A percentile compares a stretch with the other conserved stretches of the same genome.
phyloP scores from a whole-genome alignment of 805 yeast genomes.

The Hanseniaspora occidentalis region DNA sequence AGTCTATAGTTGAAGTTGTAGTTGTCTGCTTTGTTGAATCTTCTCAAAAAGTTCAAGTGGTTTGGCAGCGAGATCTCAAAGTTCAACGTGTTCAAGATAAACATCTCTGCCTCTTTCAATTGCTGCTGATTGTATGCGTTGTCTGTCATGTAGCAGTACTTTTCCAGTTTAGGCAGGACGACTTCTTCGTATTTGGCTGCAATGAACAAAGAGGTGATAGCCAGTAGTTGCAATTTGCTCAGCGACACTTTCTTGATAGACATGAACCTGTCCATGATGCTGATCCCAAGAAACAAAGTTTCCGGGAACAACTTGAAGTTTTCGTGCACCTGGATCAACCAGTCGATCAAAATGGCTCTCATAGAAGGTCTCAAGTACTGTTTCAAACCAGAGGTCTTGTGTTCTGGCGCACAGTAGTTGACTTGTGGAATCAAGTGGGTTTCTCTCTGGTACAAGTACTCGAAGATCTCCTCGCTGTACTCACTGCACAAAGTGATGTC shows the following conservation, averaged over 20 bases:
- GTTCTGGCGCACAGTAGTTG: conserved; percentile 38
- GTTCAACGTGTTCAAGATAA: conserved; percentile 54
- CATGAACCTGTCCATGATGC: conserved; percentile 80
- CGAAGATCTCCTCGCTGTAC: conserved; percentile 77
- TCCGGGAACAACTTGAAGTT: conserved; percentile 77
- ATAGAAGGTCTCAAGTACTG: conserved; percentile 63
- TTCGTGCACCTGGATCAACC: conserved; percentile 84
- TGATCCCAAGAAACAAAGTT: conserved; percentile 70
- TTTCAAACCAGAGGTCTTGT: conserved; percentile 29
- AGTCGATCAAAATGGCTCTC: conserved; percentile 82
- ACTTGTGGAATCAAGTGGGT: conserved; percentile 54
- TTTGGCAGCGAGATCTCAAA: conserved; percentile 77
- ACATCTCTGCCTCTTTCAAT: conserved; percentile 72
- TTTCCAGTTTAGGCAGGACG: conserved; percentile 70
- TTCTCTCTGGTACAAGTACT: conserved; percentile 59
- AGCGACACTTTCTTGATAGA: conserved; percentile 61
- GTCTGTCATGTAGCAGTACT: conserved; percentile 80
- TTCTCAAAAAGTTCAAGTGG: conserved; percentile 79
- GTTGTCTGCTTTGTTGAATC: conserved; percentile 84
- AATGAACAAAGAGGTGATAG: conserved; percentile 73
- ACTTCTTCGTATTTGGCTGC: conserved; percentile 95
- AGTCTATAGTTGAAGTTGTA: conserved; percentile 72
- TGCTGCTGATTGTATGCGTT: conserved; percentile 74
- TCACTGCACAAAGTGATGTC: conserved; percentile 87
- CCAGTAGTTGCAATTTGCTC: conserved; percentile 71